phyloP scores from a whole-genome alignment of 2,329 filamentous ascomycete species.

The Pseudonectria foliicola region DNA sequence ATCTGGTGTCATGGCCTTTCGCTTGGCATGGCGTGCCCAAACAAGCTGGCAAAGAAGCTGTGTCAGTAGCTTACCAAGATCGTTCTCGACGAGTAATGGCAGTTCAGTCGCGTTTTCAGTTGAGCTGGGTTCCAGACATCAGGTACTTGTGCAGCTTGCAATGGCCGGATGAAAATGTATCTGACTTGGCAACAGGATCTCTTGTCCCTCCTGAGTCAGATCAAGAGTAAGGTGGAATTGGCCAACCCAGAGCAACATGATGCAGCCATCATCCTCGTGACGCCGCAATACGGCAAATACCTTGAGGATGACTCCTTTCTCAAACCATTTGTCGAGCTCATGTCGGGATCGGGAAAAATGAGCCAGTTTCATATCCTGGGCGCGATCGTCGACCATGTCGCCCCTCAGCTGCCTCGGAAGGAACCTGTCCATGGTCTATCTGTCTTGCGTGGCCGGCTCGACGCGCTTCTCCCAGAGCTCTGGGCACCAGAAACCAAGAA shows the following conservation, averaged over 20 bases:
- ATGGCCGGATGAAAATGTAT: background rate
- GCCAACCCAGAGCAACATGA: constrained; percentile 26
- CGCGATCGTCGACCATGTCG: constrained; percentile 50
- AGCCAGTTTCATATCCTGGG: constrained; percentile 40
- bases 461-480: constrained; percentile 37
- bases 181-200: constrained; percentile 13
- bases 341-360: constrained; percentile 36
- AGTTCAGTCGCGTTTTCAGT: constrained; percentile 13
- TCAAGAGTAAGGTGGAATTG: constrained; percentile 17
- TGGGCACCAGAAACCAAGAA: constrained; percentile 30
- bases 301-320: constrained; percentile 39
- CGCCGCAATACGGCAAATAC: constrained; percentile 40
- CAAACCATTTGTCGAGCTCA: constrained; percentile 34
- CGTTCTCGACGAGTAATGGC: background rate
- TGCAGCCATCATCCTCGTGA: constrained; percentile 44
- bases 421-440: constrained; percentile 40
- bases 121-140: constrained; percentile 9
- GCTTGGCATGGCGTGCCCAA: no score
- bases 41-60: no score
- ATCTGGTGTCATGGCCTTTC: background rate
- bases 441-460: constrained; percentile 38
- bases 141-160: constrained; percentile 4
- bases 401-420: constrained; percentile 26
- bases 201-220: constrained; percentile 10
- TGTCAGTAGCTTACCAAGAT: background rate